Evolutionary conservation across 2,329 filamentous ascomycete genomes (phyloP).

Genomic region (Coleophoma crateriformis): DNA sequence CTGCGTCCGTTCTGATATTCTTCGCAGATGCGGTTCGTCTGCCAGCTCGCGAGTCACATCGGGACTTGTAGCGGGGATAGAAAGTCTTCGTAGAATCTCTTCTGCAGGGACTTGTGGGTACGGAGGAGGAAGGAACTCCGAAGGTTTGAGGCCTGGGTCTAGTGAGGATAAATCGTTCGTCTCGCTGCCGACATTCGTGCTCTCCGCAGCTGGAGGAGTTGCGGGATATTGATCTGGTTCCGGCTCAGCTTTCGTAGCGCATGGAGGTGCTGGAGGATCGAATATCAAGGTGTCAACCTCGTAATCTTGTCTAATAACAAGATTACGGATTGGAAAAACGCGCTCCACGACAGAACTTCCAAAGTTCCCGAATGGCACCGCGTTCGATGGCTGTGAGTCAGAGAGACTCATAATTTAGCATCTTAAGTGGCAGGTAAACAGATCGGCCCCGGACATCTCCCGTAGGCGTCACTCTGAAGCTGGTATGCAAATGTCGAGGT

Average conservation of each 20-base stretch:
- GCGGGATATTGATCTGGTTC: no score
- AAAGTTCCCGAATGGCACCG: constrained; percentile 10
- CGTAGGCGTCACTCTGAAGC: no score
- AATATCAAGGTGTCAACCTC: background rate
- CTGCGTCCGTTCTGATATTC: constrained; percentile 9
- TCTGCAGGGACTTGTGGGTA: constrained; percentile 9
- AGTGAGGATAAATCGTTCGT: no score
- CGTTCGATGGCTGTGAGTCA: constrained; percentile 4
- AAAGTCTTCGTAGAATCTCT: constrained; percentile 8
- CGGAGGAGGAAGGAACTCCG: constrained; percentile 8
- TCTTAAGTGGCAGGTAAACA: background rate
- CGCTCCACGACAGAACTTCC: constrained; percentile 14
- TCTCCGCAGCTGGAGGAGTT: no score
- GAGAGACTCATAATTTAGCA: constrained; percentile 5
- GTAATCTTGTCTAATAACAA: constrained; percentile 2
- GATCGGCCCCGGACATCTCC: no score
- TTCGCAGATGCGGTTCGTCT: background rate
- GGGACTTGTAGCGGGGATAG: constrained; percentile 1
- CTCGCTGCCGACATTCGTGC: no score
- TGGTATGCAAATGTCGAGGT: no score
- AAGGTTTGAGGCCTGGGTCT: no score
- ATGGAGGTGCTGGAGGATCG: no score
- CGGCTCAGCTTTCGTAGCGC: no score
- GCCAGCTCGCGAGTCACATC: background rate
- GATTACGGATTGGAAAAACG: constrained; percentile 19